Percentiles rank a stretch among this genome's conserved stretches.
phyloP scores from a whole-genome alignment of 257 asterid genomes.

The Cinchona pubescens region DNA sequence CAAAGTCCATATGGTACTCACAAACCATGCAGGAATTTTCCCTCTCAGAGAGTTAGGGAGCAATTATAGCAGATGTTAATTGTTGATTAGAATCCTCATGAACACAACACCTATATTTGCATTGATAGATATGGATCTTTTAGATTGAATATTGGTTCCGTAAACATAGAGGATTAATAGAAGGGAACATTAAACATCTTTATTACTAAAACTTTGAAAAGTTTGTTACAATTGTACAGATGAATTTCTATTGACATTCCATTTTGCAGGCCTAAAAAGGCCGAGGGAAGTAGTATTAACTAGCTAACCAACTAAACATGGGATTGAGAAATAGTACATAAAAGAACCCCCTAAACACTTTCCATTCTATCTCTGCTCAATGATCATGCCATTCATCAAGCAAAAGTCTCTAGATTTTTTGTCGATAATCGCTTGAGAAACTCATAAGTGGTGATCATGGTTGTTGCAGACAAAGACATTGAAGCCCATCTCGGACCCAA shows the following conservation, averaged over 20 bases:
- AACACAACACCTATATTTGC: not conserved
- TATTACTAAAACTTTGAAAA: not conserved
- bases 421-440: slow-evolving; percentile 83
- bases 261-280: slow-evolving; percentile 11
- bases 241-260: slow-evolving; percentile 19
- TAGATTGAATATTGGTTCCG: not conserved
- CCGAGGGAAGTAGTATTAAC: slow-evolving; percentile 6
- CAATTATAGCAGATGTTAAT: not conserved
- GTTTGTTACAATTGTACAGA: slow-evolving; percentile 19
- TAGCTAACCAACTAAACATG: slow-evolving; percentile 8
- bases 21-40: no score
- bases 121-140: not conserved
- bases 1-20: no score
- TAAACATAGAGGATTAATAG: not conserved
- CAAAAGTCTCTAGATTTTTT: slow-evolving; percentile 57
- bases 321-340: not conserved
- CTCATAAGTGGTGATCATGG: slow-evolving; percentile 98
- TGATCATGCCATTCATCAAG: slow-evolving; percentile 28
- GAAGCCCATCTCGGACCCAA: slow-evolving; percentile 97
- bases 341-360: not conserved
- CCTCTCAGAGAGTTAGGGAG: no score
- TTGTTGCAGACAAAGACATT: slow-evolving; percentile 91
- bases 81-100: not conserved
- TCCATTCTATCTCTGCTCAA: slow-evolving; percentile 24
- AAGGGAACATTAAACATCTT: not conserved